phyloP scores from a whole-genome alignment of 2,329 filamentous ascomycete species.

The Hypoxylon sp. region DNA sequence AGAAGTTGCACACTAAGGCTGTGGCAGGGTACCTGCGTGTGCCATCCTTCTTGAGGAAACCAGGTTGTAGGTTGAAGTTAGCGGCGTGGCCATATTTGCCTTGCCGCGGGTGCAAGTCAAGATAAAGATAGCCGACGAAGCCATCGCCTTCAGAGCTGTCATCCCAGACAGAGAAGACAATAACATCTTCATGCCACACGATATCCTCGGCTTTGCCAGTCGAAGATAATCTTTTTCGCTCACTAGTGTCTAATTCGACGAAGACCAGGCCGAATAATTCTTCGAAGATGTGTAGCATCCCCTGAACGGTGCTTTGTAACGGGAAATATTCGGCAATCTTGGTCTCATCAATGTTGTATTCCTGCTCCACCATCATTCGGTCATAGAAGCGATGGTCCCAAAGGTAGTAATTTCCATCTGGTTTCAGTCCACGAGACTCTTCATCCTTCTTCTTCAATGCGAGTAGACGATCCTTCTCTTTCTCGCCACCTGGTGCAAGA shows the following conservation, averaged over 20 bases:
- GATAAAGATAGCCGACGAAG: constrained; percentile 87
- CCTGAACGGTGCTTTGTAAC: constrained; percentile 78
- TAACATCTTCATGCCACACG: constrained; percentile 87
- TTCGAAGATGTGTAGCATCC: constrained; percentile 88
- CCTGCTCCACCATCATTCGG: constrained; percentile 83
- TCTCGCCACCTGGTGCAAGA: constrained; percentile 76
- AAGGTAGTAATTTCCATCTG: constrained; percentile 81
- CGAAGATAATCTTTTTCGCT: constrained; percentile 75
- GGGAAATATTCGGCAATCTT: constrained; percentile 90
- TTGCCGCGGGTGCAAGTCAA: constrained; percentile 83
- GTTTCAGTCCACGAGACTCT: constrained; percentile 69
- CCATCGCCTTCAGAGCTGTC: constrained; percentile 77
- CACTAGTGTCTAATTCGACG: constrained; percentile 77
- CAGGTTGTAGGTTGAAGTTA: constrained; percentile 86
- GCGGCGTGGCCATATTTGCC: constrained; percentile 90
- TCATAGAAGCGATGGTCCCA: constrained; percentile 89
- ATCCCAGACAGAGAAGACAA: constrained; percentile 86
- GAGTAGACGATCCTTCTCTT: constrained; percentile 79
- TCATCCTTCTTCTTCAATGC: constrained; percentile 81
- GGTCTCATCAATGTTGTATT: constrained; percentile 84
- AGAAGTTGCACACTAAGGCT: constrained; percentile 88
- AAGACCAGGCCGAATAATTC: constrained; percentile 85
- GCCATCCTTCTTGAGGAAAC: constrained; percentile 76
- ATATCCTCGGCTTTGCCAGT: constrained; percentile 80
- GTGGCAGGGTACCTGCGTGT: constrained; percentile 82